phyloP scores from a whole-genome alignment of 1,139 yeast genomes.

The Geotrichum restrictum region DNA sequence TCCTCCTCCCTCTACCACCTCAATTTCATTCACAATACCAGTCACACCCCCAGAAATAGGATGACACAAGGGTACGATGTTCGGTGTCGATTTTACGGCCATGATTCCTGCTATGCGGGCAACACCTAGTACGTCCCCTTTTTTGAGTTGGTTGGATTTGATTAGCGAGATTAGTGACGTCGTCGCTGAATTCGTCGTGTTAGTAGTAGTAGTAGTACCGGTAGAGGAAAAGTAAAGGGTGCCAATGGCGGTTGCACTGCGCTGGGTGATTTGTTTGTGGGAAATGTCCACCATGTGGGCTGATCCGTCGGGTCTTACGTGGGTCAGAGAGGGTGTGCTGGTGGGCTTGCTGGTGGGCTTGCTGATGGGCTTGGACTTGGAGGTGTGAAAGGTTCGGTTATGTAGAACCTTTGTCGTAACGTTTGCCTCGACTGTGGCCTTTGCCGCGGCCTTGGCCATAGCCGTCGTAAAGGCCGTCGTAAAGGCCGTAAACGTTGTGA shows the following conservation, averaged over 20 bases:
- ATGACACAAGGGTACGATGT: slow-evolving; percentile 49
- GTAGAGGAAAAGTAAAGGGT: slow-evolving; percentile 40
- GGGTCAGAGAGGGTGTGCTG: no score
- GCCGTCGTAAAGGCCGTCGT: no score
- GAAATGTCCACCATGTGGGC: slow-evolving; percentile 50
- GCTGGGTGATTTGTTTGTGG: slow-evolving; percentile 39
- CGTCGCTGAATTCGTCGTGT: no score
- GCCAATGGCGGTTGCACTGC: slow-evolving; percentile 46
- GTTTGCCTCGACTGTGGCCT: no score
- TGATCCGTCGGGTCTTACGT: slow-evolving; percentile 43
- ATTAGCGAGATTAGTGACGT: slow-evolving; percentile 31
- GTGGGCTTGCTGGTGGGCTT: no score
- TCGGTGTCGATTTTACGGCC: slow-evolving; percentile 48
- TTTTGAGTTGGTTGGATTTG: slow-evolving; percentile 40
- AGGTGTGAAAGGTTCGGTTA: background rate
- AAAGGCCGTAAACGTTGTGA: no score
- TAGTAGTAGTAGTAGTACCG: slow-evolving; percentile 32
- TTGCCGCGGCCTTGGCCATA: no score
- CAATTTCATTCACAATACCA: slow-evolving; percentile 39
- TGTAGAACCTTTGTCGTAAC: no score
- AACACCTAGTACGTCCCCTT: slow-evolving; percentile 49
- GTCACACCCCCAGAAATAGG: slow-evolving; percentile 42
- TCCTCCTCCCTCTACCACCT: slow-evolving; percentile 22
- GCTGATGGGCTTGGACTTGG: no score
- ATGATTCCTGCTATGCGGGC: slow-evolving; percentile 50